A percentile compares a stretch with the other conserved stretches of the same genome.
phyloP scores from a whole-genome alignment of 1,139 yeast species.

The Yamadazyma buinensis region DNA sequence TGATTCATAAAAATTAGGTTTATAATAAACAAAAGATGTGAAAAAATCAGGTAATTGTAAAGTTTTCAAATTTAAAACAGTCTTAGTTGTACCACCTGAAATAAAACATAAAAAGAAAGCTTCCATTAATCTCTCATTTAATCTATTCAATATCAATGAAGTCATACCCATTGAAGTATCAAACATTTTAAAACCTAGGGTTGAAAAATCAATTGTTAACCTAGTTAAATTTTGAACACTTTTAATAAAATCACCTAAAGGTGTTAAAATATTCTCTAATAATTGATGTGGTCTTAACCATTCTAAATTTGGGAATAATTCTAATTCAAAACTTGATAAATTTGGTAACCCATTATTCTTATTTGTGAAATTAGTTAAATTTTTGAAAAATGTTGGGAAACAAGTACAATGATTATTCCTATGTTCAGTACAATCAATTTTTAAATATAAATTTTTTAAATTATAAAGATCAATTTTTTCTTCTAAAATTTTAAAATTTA shows the following conservation, averaged over 20 bases:
- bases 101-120: conserved; percentile 32
- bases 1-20: conserved; percentile 35
- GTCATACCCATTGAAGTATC: conserved; percentile 30
- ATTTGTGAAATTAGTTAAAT: conserved; percentile 21
- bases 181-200: conserved; percentile 41
- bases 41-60: conserved; percentile 36
- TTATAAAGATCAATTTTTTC: conserved; percentile 24
- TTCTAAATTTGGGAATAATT: conserved; percentile 33
- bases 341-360: conserved; percentile 29
- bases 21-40: conserved; percentile 37
- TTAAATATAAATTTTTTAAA: conserved; percentile 24
- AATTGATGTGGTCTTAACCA: conserved; percentile 40
- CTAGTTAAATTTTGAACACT: conserved; percentile 21
- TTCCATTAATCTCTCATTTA: conserved; percentile 35
- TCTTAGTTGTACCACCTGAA: conserved; percentile 10
- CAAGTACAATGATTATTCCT: conserved; percentile 25
- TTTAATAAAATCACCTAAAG: conserved; percentile 29
- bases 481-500: conserved; percentile 21
- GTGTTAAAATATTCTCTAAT: conserved; percentile 28
- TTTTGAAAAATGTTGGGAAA: conserved; percentile 28
- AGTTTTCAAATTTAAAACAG: conserved; percentile 20
- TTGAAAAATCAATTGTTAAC: conserved; percentile 32
- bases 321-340: conserved; percentile 27
- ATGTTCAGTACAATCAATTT: conserved; percentile 33
- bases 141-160: conserved; percentile 25